phyloP scores from a whole-genome alignment of 179 eudicot genomes.

The Spergularia azorica region DNA sequence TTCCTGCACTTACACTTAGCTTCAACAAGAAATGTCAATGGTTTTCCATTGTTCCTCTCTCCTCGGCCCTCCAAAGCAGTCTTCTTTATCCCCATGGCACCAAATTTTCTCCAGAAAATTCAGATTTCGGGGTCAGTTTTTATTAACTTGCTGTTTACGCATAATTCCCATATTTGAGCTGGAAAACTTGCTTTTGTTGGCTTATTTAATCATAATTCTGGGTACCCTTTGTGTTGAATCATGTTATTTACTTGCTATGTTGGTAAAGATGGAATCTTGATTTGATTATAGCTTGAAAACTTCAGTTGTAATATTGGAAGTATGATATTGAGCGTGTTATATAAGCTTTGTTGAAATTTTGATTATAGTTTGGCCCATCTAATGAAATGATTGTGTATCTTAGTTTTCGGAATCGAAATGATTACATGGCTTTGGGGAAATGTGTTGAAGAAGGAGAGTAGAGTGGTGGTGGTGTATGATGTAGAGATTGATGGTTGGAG shows the following conservation, averaged over 20 bases:
- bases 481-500: too few species aligned
- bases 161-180: background rate
- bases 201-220: background rate
- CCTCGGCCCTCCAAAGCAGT: conserved; percentile 23
- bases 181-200: background rate
- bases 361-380: too few species aligned
- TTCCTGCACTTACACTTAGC: background rate
- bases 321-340: background rate
- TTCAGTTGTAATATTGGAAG: background rate
- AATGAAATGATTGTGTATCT: too few species aligned
- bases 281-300: background rate
- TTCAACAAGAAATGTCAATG: conserved; percentile 12
- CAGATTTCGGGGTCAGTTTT: conserved; percentile 26
- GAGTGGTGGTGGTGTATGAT: too few species aligned
- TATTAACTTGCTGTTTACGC: background rate
- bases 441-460: too few species aligned
- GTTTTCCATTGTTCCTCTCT: conserved; percentile 30
- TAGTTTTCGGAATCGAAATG: too few species aligned
- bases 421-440: too few species aligned
- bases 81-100: conserved; percentile 19
- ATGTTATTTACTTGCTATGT: conserved; percentile 6
- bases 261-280: conserved; percentile 5
- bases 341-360: background rate
- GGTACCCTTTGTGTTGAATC: conserved; percentile 6
- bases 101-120: conserved; percentile 26